phyloP scores from a whole-genome alignment of 228 moss, liverwort and hornwort genomes.

The Sphagnum fallax region DNA sequence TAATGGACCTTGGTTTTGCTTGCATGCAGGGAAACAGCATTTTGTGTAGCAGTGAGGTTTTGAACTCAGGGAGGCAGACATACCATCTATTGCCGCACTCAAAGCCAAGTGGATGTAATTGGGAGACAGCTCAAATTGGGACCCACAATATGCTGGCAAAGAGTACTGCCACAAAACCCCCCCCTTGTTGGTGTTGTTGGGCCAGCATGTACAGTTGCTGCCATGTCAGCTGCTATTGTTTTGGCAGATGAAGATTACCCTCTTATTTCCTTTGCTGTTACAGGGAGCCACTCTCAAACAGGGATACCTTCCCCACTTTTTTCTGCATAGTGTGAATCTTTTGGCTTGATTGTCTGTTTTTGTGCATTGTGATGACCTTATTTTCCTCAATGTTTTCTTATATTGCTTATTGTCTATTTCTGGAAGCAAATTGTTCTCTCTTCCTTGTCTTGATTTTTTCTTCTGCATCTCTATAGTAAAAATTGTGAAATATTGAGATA shows the following conservation, averaged over 20 bases:
- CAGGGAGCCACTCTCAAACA: slow-evolving; percentile 39
- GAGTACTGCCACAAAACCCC: slow-evolving; percentile 12
- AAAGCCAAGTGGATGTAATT: slow-evolving; percentile 48
- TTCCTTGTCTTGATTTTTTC: too few relatives aligned
- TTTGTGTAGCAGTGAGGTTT: slow-evolving; percentile 53
- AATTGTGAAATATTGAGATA: too few relatives aligned
- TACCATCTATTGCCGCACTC: slow-evolving; percentile 23
- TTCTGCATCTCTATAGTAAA: too few relatives aligned
- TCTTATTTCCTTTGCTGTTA: slow-evolving; percentile 43
- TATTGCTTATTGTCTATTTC: neutral
- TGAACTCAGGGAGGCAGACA: slow-evolving; percentile 22
- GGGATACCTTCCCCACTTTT: slow-evolving; percentile 31
- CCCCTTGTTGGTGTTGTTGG: slow-evolving; percentile 41
- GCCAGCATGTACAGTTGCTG: slow-evolving; percentile 55
- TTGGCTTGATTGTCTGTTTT: neutral
- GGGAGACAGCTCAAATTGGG: slow-evolving; percentile 35
- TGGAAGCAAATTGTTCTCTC: neutral
- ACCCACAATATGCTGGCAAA: slow-evolving; percentile 25
- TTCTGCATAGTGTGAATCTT: slow-evolving; percentile 40
- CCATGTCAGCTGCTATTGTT: slow-evolving; percentile 29
- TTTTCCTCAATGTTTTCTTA: neutral
- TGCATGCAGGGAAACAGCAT: slow-evolving; percentile 36
- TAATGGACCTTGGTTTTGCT: neutral
- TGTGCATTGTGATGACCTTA: neutral
- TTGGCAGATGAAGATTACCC: slow-evolving; percentile 25